These are phyloP conservation scores for Colletotrichum navitas DNA, from an alignment of 2,329 filamentous ascomycete genomes.

Conservation along the genomic window DNA sequence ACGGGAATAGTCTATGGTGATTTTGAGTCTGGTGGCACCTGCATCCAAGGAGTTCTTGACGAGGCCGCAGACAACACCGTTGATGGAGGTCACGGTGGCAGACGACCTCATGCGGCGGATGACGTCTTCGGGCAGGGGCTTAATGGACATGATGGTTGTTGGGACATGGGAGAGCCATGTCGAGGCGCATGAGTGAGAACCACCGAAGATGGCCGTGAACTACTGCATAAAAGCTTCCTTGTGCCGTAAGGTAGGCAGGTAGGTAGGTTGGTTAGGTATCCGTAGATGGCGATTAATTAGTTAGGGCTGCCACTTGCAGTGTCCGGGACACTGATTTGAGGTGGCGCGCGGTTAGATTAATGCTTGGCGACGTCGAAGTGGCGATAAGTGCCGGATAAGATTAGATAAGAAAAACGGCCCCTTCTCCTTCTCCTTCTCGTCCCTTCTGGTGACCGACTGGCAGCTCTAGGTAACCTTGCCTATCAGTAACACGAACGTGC, in stretches of 20 bases:
- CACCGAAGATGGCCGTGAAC: slow-evolving; percentile 1
- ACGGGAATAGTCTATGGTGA: slow-evolving; percentile 79
- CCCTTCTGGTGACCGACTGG: background rate
- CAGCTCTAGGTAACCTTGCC: background rate
- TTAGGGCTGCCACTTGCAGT: no score
- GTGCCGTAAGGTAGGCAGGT: background rate
- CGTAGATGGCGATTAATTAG: no score
- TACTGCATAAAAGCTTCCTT: background rate
- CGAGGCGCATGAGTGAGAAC: slow-evolving; percentile 13
- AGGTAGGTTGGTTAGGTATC: background rate
- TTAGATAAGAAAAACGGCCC: background rate
- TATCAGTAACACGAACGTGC: slow-evolving; percentile 20
- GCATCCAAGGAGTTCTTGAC: slow-evolving; percentile 90
- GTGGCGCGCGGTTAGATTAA: no score
- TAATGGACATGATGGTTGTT: slow-evolving; percentile 70
- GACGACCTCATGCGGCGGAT: slow-evolving; percentile 88
- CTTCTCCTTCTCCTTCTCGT: no score
- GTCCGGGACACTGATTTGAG: no score
- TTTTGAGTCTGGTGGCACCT: slow-evolving; percentile 73
- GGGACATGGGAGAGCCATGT: slow-evolving; percentile 14
- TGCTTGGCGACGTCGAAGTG: background rate
- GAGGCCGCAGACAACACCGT: slow-evolving; percentile 77
- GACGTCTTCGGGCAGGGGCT: slow-evolving; percentile 76
- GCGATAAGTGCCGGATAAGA: slow-evolving; percentile 16
- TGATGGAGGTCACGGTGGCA: slow-evolving; percentile 80